Base-by-base conservation (phyloP, 495 filamentous ascomycete species). In the Xylaria palmicola region DNA sequence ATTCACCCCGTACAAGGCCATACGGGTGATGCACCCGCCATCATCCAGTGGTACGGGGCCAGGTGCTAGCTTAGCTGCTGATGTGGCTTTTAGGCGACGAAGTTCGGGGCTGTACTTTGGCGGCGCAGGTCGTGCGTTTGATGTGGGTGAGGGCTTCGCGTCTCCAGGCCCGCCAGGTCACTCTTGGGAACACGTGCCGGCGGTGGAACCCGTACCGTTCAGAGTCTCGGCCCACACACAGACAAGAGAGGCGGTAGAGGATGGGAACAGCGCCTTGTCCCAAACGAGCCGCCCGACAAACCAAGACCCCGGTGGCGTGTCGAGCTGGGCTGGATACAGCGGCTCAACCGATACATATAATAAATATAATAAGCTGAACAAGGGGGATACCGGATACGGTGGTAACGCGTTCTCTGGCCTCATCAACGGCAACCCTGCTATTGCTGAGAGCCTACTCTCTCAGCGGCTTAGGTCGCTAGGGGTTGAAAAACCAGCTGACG, bases 1-100 rank as follows among this genome's bases (percentile, higher is more conserved):
- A 36, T 99, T 90, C 68, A 89, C 86, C 60, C 79, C 87, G 12
- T 99, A 97, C 76, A 96, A 91, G 73, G 83, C 91, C 0, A 79
- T 78, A 19, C 72, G 81, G 22, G 75, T 77, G 52, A 78, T 78
- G 68, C 77, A 75, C 44, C 75, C 75, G 51, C 70, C 70, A 9
- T 61, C 53, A 13, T 57, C 68, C 20, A 58, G 65, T 1, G 60
- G 41, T 32, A 69, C 62, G 48, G 72, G 72, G 22, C 67, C 73
- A 15, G 74, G 67, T 41, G 67, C 81, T 24, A 77, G 63, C 43
- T 62, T 83, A 24, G 74, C 77, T 17, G 76, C 78, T 19, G 86
- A 89, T 24, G 84, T 82, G 56, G 77, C 80, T 19, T 81, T 77
- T 55, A 75, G 85, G 62, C 77, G 85, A 65, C 78, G 82, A 54